Conservation (phyloP, 176 grass and related monocot genomes). For the Zizania latifolia region DNA sequence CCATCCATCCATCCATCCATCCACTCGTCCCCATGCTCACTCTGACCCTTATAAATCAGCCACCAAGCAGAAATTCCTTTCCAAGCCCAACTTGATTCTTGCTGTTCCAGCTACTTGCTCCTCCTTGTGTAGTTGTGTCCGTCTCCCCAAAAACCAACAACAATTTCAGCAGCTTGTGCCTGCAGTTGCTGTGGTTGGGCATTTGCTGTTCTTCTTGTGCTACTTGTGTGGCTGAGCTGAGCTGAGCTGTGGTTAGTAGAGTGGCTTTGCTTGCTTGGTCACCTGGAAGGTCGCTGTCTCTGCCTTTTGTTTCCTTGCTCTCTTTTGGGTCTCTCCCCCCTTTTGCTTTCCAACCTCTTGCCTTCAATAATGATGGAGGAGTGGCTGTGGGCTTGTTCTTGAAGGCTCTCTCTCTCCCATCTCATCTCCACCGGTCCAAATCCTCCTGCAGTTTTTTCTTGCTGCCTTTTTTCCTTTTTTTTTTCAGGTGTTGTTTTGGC, state of each 20-base stretch:
- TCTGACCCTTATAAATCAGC: conserved; percentile 29
- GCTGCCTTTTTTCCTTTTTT: neutral
- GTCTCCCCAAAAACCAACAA: neutral
- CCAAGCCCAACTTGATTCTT: neutral
- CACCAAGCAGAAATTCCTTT: conserved; percentile 1
- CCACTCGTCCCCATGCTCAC: neutral
- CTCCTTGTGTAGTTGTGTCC: too few species aligned
- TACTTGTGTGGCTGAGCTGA: neutral
- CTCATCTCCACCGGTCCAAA: conserved; percentile 5
- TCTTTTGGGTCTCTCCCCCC: neutral
- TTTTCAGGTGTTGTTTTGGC: conserved; percentile 21
- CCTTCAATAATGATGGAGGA: conserved; percentile 18
- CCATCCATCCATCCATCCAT: too few species aligned
- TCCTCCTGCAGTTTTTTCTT: neutral
- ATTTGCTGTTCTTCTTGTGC: neutral
- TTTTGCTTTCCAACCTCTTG: conserved; percentile 30
- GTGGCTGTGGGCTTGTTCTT: conserved; percentile 15
- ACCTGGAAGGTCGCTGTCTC: conserved; percentile 34
- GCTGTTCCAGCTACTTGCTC: neutral
- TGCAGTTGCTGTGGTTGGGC: neutral
- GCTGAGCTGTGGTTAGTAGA: neutral
- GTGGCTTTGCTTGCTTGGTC: conserved; percentile 13
- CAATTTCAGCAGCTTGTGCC: neutral
- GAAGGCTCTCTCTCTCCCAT: neutral
- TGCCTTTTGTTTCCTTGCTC: neutral